Percentiles rank a stretch among this genome's conserved stretches.
These are phyloP conservation scores for Ricinus communis DNA, from an alignment of 345 rosid species.

Conservation along the genomic window DNA sequence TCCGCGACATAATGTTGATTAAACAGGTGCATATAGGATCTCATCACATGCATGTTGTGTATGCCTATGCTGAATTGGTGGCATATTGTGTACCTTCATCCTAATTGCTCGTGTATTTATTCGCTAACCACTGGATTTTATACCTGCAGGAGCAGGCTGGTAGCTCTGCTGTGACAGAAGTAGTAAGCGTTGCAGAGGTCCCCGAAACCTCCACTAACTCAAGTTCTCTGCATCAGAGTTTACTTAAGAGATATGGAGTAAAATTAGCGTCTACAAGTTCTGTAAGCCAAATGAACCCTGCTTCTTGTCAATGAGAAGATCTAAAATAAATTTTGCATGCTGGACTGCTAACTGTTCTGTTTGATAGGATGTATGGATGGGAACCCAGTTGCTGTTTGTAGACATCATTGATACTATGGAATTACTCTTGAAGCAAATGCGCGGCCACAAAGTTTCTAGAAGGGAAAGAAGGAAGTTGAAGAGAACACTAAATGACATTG, in stretches of 20 bases:
- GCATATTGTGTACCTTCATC: neutral
- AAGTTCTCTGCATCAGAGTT: slow-evolving; percentile 22
- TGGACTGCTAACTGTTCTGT: neutral
- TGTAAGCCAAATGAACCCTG: slow-evolving; percentile 29
- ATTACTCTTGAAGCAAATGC: slow-evolving; percentile 45
- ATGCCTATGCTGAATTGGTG: neutral
- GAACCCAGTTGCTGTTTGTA: slow-evolving; percentile 55
- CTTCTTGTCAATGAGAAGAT: slow-evolving; percentile 7
- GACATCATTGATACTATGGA: slow-evolving; percentile 44
- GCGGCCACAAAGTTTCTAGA: slow-evolving; percentile 36
- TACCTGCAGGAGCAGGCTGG: slow-evolving; percentile 25
- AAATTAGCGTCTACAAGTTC: slow-evolving; percentile 35
- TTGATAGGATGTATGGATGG: slow-evolving; percentile 53
- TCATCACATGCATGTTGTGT: neutral
- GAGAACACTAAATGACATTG: slow-evolving; percentile 49
- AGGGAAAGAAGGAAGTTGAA: slow-evolving; percentile 48
- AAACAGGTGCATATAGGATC: neutral
- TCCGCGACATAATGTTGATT: neutral
- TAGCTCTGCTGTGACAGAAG: slow-evolving; percentile 17
- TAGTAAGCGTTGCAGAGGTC: slow-evolving; percentile 16
- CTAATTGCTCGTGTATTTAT: neutral
- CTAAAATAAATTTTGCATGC: neutral
- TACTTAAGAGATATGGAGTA: slow-evolving; percentile 43
- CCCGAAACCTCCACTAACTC: slow-evolving; percentile 15
- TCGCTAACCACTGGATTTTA: neutral